Percentiles rank a stretch among this genome's conserved stretches.
Evolutionary conservation across 306 rosid genomes (phyloP).

Genomic region (Dryas octopetala): DNA sequence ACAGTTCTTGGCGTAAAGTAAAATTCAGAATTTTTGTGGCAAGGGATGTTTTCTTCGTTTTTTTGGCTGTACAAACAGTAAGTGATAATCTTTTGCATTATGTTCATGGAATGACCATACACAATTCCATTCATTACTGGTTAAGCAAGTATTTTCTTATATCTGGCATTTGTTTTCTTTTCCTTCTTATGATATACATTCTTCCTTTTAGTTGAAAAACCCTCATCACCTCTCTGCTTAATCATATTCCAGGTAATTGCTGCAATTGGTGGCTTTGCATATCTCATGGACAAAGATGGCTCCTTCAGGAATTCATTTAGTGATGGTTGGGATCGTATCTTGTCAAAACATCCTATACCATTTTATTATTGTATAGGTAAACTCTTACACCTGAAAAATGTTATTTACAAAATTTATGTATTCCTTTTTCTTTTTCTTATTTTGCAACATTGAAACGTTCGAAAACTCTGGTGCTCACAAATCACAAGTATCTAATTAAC

Average conservation of each 20-base stretch:
- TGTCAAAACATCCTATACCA: slow-evolving; percentile 95
- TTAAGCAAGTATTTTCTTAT: not conserved
- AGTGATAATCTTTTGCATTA: slow-evolving; percentile 32
- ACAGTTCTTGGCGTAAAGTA: slow-evolving; percentile 80
- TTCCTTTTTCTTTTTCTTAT: not conserved
- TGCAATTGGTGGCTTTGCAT: slow-evolving; percentile 87
- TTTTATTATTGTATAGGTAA: slow-evolving; percentile 95
- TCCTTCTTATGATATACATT: not conserved
- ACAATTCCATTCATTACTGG: not conserved
- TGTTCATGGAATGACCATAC: slow-evolving; percentile 1
- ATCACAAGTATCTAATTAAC: not conserved
- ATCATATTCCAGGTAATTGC: slow-evolving; percentile 66
- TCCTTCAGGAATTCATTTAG: slow-evolving; percentile 87
- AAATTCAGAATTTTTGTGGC: slow-evolving; percentile 93
- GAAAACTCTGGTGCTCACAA: not conserved
- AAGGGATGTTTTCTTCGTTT: slow-evolving; percentile 95
- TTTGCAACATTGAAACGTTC: not conserved
- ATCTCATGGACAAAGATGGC: slow-evolving; percentile 95
- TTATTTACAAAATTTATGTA: slow-evolving; percentile 3
- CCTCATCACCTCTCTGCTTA: slow-evolving; percentile 2
- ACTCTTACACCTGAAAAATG: slow-evolving; percentile 9
- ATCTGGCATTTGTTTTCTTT: not conserved
- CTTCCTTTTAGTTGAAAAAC: slow-evolving; percentile 3
- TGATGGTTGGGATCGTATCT: slow-evolving; percentile 95
- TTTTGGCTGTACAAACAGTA: slow-evolving; percentile 95